Evolutionary conservation across 2,329 filamentous ascomycete genomes (phyloP), one percentile per base, ranked within the genome.

Genomic region (Colletotrichum higginsianum): DNA sequence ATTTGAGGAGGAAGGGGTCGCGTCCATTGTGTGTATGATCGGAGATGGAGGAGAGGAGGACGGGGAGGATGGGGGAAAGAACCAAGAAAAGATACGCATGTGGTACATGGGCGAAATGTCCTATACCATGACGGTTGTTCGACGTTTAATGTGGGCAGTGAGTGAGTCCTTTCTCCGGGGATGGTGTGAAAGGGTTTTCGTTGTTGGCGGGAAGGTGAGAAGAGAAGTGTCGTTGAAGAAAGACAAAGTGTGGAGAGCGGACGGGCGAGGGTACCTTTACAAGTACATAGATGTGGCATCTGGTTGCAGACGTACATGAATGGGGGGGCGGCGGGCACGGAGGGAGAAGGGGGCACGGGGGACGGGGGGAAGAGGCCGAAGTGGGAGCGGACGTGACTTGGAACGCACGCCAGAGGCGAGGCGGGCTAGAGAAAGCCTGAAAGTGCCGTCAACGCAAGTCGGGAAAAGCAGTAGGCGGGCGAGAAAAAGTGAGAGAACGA

Each of bases 181-280:
- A 35, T 26, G 47, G 47, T 13, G 55, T 71, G 70, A 72, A 71
- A 70, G 67, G 67, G 67, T 70, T 72, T 72, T 71, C 49, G 66
- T 71, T 65, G 66, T 71, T 46, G 40, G 49, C 55, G 46, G 56
- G 53, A 47, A 69, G 66, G 56, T 47, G 38, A 58, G 62, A 49
- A 63, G 68, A 63, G 71, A 66, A 67, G 65, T 69, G 69, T 69
- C 69, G 72, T 73, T 73, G 72, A 72, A 72, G 72, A 73, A 73
- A 69, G 67, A 64, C 61, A 52, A 72, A 72, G 68, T 73, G 69
- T 66, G 69, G 69, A 73, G 71, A 55, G 70, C 49, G 56, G 56
- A 61, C 62, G 71, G 58, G 68, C 55, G 69, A 73, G 72, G 64
- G 69, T 73, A 69, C 65, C 66, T 72, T 69, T 64, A 69, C 65